Evolutionary conservation across 1,284 basidiomycete species (phyloP), one percentile per base, ranked within the genome.

Genomic region (Vanrija sp.): DNA sequence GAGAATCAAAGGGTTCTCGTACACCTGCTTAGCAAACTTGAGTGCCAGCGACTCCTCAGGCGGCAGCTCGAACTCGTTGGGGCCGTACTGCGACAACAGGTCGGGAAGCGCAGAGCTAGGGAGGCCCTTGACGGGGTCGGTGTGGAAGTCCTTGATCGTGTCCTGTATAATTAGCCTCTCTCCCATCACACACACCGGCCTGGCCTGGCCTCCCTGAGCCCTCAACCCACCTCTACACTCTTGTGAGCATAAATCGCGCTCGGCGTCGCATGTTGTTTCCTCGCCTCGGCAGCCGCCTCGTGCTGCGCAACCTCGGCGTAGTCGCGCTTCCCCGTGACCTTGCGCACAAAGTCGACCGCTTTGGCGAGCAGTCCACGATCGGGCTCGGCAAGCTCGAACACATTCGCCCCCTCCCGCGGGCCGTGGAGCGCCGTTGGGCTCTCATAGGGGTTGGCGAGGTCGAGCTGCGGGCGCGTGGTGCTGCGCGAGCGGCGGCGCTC

Each of bases 1-100:
- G 15, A 97, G 79, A 67, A 96, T 97, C 6, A 98, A 79, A 0
- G 94, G 94, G 69, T 86, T 90, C 75, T 97, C 94, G 71, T 92
- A 94, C 49, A 98, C 91, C 45, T 90, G 94, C 56, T 76, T 76
- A 7, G 87, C 83, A 70, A 98, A 97, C 78, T 96, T 97, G 71
- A 91, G 77, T 55, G 86, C 79, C 4, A 88, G 74, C 2, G 89
- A 86, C 67, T 96, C 91, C 1, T 88, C 85, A 0, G 87, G 80
- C 0, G 84, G 83, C n/a, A 96, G 89, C 2, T 89, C 84, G 69
- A 98, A 97, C 75, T 98, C 94, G 78, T 98, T 98, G 71, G 91
- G 91, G 2, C 92, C 92, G 62, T 90, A 84, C 5, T 80, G 80
- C 26, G 81, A 81, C 34, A 86, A 82, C 19, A 94, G 80, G n/a